Evolutionary conservation across 2,329 filamentous ascomycete genomes (phyloP), one percentile per base, ranked within the genome.

Genomic region (Tolypocladium sp.): DNA sequence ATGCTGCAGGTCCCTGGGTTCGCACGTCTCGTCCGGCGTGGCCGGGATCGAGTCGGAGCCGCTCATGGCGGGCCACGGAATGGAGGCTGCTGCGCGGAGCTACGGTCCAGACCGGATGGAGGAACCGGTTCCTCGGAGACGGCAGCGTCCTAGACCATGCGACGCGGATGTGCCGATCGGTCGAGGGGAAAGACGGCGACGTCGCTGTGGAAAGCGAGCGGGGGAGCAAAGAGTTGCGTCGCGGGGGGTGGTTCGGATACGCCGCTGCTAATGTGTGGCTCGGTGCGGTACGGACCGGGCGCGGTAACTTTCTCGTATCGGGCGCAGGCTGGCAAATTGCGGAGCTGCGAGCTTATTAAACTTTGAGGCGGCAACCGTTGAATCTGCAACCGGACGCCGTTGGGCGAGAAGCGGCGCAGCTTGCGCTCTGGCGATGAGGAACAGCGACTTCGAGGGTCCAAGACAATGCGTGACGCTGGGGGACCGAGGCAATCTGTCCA

Each of bases 1-100:
- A 35, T 71, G 74, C 58, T 72, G 64, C 27, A 71, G 59, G 27
- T 67, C 67, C 38, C 71, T 69, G 35, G 57, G 68, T 57, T 74
- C 71, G 57, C 68, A 59, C 59, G 71, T 66, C 60, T 80, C 79
- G 64, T 81, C 79, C 64, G 80, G 78, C 60, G 77, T 79, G 58
- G 68, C 74, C 65, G 79, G 76, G 41, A 74, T 65, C 37, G 74
- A 74, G 61, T 74, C 74, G 65, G 71, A 67, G 64, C 66, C 66
- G 65, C 60, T 64, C 64, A 67, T 67, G 57, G 60, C 46, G 53
- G 54, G 52, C 55, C 49, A 33, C 41, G 35, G 17, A 25, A 30
- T 25, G 42, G 38, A 30, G 51, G 57, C 33, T 40, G 38, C 40
- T 33, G 57, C 57, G 44, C 54, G 20, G 57, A 58, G 49, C 58